Base-by-base conservation (phyloP, 2,329 filamentous ascomycete species). In the Colletotrichum sp. region DNA sequence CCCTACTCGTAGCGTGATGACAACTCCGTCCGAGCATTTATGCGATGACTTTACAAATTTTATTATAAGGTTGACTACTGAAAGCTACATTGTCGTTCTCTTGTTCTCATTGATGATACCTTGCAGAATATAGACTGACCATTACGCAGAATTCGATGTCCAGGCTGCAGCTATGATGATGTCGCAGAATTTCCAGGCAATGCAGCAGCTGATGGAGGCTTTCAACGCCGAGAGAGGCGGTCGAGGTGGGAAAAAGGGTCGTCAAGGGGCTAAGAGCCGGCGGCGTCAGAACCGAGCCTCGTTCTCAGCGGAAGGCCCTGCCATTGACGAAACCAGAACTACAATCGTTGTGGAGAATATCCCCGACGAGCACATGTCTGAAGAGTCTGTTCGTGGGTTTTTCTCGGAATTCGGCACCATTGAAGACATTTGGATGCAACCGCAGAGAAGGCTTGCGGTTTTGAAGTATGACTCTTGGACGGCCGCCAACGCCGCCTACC, bases 331-430 rank as follows among this genome's bases (percentile, higher is more conserved):
- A 71, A 89, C 88, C 0, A 93, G 92, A 79, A 93, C 91, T 9
- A 92, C 92, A 0, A 90, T 97, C 24, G 94, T 96, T 4, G 89
- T 97, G 4, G 94, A 96, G 81, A 92, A 93, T 72, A 96, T 97
- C 8, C 95, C 95, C 0, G 90, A 93, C 77, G 93, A 95, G 24
- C 89, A 92, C 71, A 93, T 95, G 71, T 88, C 86, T 59, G 94
- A 96, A 79, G 88, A 92, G 0, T 85, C 89, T 13, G 90, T 97
- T 15, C 90, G 90, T 13, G 85, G 84, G 2, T 96, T 95, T 85
- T 97, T 97, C 80, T 87, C 89, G 0, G 89, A 94, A 78, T 96
- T 96, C 82, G 95, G 95, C 24, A 87, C 84, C 21, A 91, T 96
- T 57, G 79, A 87, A 15, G 89, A 93, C 10, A 84, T 96, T 4